Evolutionary conservation across 257 asterid genomes (phyloP).

Genomic region (Solanum okadae): DNA sequence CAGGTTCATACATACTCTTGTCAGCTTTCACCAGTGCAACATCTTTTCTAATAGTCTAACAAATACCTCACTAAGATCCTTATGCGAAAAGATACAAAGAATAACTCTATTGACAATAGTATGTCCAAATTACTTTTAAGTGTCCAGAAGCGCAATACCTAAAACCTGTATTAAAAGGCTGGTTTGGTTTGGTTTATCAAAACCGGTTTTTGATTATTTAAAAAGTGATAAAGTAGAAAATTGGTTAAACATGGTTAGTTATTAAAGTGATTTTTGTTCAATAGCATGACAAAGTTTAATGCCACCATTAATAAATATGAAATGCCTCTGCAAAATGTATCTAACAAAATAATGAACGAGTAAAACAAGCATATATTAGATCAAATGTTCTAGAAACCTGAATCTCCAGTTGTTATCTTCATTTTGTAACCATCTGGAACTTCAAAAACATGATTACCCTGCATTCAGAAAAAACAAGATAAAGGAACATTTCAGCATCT

Average conservation of each 20-base stretch:
- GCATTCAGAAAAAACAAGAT: slow-evolving; percentile 15
- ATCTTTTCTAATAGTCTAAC: background rate
- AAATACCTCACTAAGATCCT: background rate
- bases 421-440: slow-evolving; percentile 89
- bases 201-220: background rate
- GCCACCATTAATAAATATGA: background rate
- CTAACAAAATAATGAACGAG: background rate
- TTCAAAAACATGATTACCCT: slow-evolving; percentile 84
- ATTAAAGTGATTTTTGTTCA: background rate
- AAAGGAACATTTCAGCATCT: background rate
- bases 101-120: background rate
- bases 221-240: background rate
- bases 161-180: background rate
- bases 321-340: background rate
- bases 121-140: background rate
- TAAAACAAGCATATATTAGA: background rate
- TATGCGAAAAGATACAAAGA: background rate
- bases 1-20: background rate
- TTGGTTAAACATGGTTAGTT: background rate
- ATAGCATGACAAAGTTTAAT: background rate
- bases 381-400: slow-evolving; percentile 40
- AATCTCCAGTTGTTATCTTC: slow-evolving; percentile 56
- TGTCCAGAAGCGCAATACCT: background rate
- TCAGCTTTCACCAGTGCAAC: background rate
- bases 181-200: background rate